phyloP scores from a whole-genome alignment of 345 rosid species.

The Citrus australasica region DNA sequence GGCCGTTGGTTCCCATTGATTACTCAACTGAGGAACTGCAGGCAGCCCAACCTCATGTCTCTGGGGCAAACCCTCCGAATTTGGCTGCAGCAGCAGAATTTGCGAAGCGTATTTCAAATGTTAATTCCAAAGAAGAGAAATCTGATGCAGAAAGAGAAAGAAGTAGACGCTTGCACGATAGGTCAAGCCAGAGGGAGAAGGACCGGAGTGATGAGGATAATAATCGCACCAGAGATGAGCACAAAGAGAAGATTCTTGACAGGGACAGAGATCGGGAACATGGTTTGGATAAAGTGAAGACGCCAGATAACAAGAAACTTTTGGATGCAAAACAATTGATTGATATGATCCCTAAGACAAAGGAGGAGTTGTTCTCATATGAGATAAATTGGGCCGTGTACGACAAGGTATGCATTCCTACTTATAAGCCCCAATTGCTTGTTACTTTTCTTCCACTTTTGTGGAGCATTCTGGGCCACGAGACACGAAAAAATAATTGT shows the following conservation, averaged over 20 bases:
- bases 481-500: background rate
- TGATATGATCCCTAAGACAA: slow-evolving; percentile 96
- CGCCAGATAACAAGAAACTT: slow-evolving; percentile 75
- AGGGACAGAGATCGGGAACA: slow-evolving; percentile 58
- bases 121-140: slow-evolving; percentile 66
- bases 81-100: slow-evolving; percentile 94
- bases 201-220: slow-evolving; percentile 47
- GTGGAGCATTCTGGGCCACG: slow-evolving; percentile 1
- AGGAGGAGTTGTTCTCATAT: slow-evolving; percentile 86
- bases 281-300: slow-evolving; percentile 60
- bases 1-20: slow-evolving; percentile 96
- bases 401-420: slow-evolving; percentile 61
- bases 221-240: slow-evolving; percentile 49
- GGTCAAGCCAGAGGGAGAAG: slow-evolving; percentile 63
- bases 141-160: slow-evolving; percentile 70
- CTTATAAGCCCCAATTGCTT: background rate
- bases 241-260: slow-evolving; percentile 43
- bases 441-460: background rate
- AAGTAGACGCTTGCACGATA: slow-evolving; percentile 70
- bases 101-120: slow-evolving; percentile 80
- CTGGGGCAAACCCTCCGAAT: slow-evolving; percentile 68
- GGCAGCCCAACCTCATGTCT: slow-evolving; percentile 54
- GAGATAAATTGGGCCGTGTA: slow-evolving; percentile 91
- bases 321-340: slow-evolving; percentile 94
- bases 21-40: slow-evolving; percentile 91